Base-by-base conservation (phyloP, 208 protist species). In the Angomonas ambiguus region DNA sequence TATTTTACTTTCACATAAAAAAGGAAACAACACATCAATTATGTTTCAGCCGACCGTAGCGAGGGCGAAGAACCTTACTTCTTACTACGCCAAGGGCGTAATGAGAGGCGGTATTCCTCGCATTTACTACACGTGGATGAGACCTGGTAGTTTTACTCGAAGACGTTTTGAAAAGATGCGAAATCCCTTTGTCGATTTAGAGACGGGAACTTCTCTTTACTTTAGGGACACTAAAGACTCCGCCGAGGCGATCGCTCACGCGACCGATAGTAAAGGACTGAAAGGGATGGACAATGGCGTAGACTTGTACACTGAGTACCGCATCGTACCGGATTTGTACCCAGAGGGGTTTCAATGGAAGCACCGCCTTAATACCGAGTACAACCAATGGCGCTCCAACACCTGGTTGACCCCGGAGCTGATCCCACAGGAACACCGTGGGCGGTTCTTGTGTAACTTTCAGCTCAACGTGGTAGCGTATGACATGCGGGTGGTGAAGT, bases 351-450 rank as follows among this genome's bases (percentile, higher is more conserved):
- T 97, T 73, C 87, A 95, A 56, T 97, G 88, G 88, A 95, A 95
- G 71, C 92, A 97, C 77, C 95, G 95, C 69, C 74, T 97, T 18
- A 97, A 97, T 66, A 93, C 89, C 0, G 88, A 97, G 79, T 97
- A 97, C 75, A 97, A 97, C 53, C 92, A 97, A 75, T 97, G 92
- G 89, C 87, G 92, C 73, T 94, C 87, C 35, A 97, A 95, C 79
- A 97, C 92, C 42, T 97, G 92, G 92, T 72, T 95, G 51, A 95
- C 92, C 28, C 89, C 89, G 32, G 92, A 97, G 61, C 82, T 97
- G 27, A 97, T 97, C 56, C 92, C 92, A 25, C 75, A 87, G 63
- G 92, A 97, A 76, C 92, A 97, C 78, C 87, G 92, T 10, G 92
- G 92, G 25, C 79, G 92, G 42, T 97, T 97, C 72, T 75, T 97